Evolutionary conservation across 139 green algal species (phyloP).

Genomic region (Ostreobium quekettii): DNA sequence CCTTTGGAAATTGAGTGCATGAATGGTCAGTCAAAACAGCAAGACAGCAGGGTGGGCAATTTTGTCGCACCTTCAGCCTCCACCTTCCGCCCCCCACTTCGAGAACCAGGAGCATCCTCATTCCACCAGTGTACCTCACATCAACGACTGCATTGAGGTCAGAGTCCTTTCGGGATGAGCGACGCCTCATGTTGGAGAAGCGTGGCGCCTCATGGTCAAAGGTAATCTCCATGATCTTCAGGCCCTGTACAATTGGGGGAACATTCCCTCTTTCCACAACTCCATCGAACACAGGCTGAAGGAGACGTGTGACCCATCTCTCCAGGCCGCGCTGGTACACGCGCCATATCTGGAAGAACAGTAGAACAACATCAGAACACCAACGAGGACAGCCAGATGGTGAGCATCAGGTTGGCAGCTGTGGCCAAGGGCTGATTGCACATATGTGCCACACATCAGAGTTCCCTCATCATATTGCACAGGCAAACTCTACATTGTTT

Average conservation of each 20-base stretch:
- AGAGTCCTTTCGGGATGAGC: constrained; percentile 72
- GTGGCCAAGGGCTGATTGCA: background rate
- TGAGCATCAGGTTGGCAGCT: background rate
- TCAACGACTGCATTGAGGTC: constrained; percentile 80
- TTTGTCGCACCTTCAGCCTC: constrained; percentile 21
- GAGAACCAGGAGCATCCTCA: constrained; percentile 81
- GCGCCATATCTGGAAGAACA: constrained; percentile 61
- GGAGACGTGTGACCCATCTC: constrained; percentile 79
- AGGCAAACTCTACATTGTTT: constrained; percentile 2
- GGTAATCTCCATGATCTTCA: constrained; percentile 86
- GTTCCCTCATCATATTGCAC: too few species aligned
- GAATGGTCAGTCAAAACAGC: too few species aligned
- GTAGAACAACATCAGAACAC: background rate
- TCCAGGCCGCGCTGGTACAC: constrained; percentile 91
- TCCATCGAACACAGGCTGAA: constrained; percentile 89
- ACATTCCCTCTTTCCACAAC: constrained; percentile 37
- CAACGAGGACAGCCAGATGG: background rate
- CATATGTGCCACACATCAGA: background rate
- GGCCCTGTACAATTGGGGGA: constrained; percentile 41
- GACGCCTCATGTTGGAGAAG: constrained; percentile 80
- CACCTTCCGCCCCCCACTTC: constrained; percentile 53
- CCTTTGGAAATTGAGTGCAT: too few species aligned
- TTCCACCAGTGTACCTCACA: constrained; percentile 85
- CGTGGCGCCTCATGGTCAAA: constrained; percentile 90
- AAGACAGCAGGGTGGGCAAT: too few species aligned